Evolutionary conservation across 208 protist species (phyloP), one percentile per base, ranked within the genome.

Genomic region (Phytomonas sp.): DNA sequence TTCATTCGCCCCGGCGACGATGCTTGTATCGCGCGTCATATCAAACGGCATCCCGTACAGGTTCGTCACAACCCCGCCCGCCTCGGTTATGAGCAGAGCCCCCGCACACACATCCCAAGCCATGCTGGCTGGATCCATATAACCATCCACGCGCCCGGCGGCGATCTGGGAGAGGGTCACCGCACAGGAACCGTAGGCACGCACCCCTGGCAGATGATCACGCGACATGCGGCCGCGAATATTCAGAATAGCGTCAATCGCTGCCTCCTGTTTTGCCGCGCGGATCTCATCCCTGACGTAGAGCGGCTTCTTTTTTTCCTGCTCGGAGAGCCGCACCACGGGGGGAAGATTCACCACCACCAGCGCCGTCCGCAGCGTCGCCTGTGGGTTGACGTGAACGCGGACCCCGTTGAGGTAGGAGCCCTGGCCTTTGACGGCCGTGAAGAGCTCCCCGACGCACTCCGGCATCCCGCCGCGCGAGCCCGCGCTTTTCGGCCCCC

Each of bases 51-150:
- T 70, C 11, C 84, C 87, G 12, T 77, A 67, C 42, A 91, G 75
- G 73, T 91, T 84, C 42, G 34, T 69, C 49, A 90, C 83, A 14
- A 86, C 66, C 3, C 86, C 86, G 32, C 89, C 89, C 1, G 87
- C 85, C 65, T 94, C 89, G 2, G 72, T 78, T n/a, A 94, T 75
- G 30, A 93, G 67, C 12, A 94, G 69, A 26, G 81, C 72, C 7
- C 79, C 85, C 23, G 85, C 82, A 56, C 75, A 80, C 0, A 93
- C 73, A 72, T 93, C 83, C 83, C 85, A 92, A 4, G 78, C 69
- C 69, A 83, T 81, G 10, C 74, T 75, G 6, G 73, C 78, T 3
- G 83, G 71, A 45, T 94, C 84, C 36, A 91, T 67, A 67, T 89
- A 92, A 26, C 74, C 68, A 52, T 89, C 83, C 29, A 84, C 73